These are phyloP conservation scores for Medicago lupulina DNA, from an alignment of 306 rosid species.

Conservation along the genomic window DNA sequence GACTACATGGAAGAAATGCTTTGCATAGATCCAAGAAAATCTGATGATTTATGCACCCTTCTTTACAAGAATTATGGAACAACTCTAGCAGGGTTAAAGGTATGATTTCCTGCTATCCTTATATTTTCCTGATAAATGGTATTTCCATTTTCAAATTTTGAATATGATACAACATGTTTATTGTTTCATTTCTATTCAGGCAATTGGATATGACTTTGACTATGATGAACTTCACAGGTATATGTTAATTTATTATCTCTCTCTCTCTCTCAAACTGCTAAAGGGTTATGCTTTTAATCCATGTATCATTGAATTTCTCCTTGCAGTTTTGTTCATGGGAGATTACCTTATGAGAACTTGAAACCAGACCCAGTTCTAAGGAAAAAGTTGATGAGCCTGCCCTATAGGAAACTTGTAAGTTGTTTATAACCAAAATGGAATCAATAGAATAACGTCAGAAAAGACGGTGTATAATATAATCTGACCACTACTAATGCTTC, in stretches of 20 bases:
- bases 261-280: background rate
- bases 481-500: background rate
- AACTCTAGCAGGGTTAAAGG: constrained; percentile 93
- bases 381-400: constrained; percentile 67
- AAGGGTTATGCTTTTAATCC: background rate
- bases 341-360: constrained; percentile 83
- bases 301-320: background rate
- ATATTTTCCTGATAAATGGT: background rate
- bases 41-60: constrained; percentile 59
- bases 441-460: background rate
- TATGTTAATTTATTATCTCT: background rate
- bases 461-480: constrained; percentile 36
- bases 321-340: constrained; percentile 85
- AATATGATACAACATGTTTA: background rate
- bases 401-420: constrained; percentile 80
- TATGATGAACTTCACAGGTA: constrained; percentile 86
- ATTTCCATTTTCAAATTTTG: background rate
- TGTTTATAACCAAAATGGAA: background rate
- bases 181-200: constrained; percentile 56
- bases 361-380: constrained; percentile 81
- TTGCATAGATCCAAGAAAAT: constrained; percentile 65
- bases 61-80: constrained; percentile 91
- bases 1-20: constrained; percentile 87
- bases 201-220: constrained; percentile 89
- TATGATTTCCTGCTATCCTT: constrained; percentile 40